These are phyloP conservation scores for Haplographium delicatum DNA, from an alignment of 495 filamentous ascomycete species.

Conservation along the genomic window DNA sequence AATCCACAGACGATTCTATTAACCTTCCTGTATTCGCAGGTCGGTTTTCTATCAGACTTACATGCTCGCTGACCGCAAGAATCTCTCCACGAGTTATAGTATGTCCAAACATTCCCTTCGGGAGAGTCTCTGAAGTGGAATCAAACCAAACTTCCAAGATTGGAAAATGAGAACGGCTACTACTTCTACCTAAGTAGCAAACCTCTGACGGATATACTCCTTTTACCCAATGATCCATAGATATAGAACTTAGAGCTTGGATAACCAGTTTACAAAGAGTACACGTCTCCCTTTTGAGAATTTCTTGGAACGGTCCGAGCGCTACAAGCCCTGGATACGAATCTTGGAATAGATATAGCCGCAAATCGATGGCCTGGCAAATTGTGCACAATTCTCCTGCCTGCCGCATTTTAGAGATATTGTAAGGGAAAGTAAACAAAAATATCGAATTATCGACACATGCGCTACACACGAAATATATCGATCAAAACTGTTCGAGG, in stretches of 20 bases:
- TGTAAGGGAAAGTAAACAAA: too few relatives aligned
- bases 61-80: background rate
- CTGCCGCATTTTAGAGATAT: too few relatives aligned
- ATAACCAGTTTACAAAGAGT: background rate
- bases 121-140: background rate
- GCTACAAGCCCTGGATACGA: background rate
- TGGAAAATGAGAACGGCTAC: background rate
- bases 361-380: slow-evolving; percentile 3
- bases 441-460: too few relatives aligned
- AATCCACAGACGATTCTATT: background rate
- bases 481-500: too few relatives aligned
- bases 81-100: background rate
- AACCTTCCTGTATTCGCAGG: background rate
- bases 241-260: background rate
- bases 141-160: background rate
- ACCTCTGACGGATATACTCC: background rate
- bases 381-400: background rate
- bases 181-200: background rate
- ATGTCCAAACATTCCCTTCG: background rate
- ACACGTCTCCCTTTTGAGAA: too few relatives aligned
- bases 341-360: slow-evolving; percentile 4
- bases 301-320: background rate
- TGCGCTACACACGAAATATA: too few relatives aligned
- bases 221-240: background rate
- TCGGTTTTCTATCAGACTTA: too few relatives aligned